Conservation (phyloP, 1,284 basidiomycete genomes). For the Neonothopanus nambi region DNA sequence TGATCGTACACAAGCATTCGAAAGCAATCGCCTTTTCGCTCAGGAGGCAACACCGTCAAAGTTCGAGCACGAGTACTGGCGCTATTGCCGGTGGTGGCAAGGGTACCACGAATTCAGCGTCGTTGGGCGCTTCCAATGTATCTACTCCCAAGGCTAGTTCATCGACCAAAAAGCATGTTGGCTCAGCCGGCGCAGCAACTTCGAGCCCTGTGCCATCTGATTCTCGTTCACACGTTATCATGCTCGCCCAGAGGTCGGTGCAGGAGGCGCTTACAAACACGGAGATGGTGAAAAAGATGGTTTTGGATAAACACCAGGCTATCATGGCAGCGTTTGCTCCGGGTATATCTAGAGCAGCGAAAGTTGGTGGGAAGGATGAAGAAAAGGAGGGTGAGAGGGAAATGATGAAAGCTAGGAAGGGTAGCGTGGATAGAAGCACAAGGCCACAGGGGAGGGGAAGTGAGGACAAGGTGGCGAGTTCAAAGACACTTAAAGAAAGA, state of each 20-base stretch:
- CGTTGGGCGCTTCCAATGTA: too few relatives aligned
- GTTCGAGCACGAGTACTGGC: too few relatives aligned
- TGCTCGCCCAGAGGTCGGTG: constrained; percentile 8
- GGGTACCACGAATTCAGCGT: not conserved
- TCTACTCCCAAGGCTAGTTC: not conserved
- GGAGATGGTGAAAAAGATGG: constrained; percentile 1
- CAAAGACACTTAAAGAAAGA: not conserved
- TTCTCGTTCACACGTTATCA: constrained; percentile 4
- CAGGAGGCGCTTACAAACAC: constrained; percentile 8
- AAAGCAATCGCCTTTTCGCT: constrained; percentile 16
- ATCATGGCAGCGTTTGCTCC: constrained; percentile 4
- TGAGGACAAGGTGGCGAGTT: not conserved
- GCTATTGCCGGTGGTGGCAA: too few relatives aligned
- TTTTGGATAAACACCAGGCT: constrained; percentile 6
- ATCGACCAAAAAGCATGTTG: not conserved
- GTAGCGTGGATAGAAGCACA: too few relatives aligned
- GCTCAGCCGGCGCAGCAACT: too few relatives aligned
- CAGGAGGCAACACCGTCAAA: constrained; percentile 8
- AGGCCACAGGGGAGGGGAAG: not conserved
- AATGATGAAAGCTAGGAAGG: too few relatives aligned
- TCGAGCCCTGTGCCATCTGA: not conserved
- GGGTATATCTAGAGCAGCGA: constrained; percentile 37
- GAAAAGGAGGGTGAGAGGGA: constrained; percentile 1
- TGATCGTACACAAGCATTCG: constrained; percentile 15
- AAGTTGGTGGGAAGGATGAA: too few relatives aligned